Evolutionary conservation across 768 basidiomycete species (phyloP).

Genomic region (Mycena haematopus): DNA sequence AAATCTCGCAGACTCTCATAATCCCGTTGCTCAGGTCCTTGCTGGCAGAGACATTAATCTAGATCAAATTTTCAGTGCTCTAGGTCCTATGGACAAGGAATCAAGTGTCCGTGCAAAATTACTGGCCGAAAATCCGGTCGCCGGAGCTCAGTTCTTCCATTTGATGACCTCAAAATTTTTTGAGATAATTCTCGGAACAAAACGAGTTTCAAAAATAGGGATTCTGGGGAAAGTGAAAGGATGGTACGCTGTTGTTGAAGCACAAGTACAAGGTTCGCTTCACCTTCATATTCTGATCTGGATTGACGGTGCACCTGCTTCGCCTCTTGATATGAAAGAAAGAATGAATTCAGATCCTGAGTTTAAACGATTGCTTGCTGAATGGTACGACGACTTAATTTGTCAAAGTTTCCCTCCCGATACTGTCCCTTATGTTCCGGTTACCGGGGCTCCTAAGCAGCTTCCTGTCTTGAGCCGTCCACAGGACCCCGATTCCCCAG

Average conservation of each 20-base stretch:
- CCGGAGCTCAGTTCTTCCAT: slow-evolving; percentile 40
- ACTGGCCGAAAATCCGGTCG: slow-evolving; percentile 14
- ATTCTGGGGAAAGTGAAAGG: slow-evolving; percentile 32
- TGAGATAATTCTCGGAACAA: slow-evolving; percentile 31
- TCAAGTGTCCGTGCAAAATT: background rate
- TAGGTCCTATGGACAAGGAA: background rate
- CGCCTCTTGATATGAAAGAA: slow-evolving; percentile 20
- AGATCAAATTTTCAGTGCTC: slow-evolving; percentile 27
- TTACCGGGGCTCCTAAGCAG: background rate
- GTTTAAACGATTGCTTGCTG: slow-evolving; percentile 3
- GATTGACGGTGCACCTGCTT: slow-evolving; percentile 19
- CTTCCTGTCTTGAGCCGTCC: background rate
- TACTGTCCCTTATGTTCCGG: background rate
- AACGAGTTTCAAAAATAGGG: slow-evolving; percentile 25
- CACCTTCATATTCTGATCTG: slow-evolving; percentile 37
- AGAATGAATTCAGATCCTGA: slow-evolving; percentile 16
- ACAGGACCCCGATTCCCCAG: background rate
- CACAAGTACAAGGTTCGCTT: slow-evolving; percentile 33
- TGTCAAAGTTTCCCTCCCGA: background rate
- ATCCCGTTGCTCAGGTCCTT: slow-evolving; percentile 31
- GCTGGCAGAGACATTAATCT: slow-evolving; percentile 31
- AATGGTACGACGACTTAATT: slow-evolving; percentile 19
- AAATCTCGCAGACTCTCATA: slow-evolving; percentile 29
- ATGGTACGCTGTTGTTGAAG: slow-evolving; percentile 38
- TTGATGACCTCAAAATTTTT: slow-evolving; percentile 35